Evolutionary conservation across 768 basidiomycete genomes (phyloP).

Genomic region (Kwoniella mangroviensis): DNA sequence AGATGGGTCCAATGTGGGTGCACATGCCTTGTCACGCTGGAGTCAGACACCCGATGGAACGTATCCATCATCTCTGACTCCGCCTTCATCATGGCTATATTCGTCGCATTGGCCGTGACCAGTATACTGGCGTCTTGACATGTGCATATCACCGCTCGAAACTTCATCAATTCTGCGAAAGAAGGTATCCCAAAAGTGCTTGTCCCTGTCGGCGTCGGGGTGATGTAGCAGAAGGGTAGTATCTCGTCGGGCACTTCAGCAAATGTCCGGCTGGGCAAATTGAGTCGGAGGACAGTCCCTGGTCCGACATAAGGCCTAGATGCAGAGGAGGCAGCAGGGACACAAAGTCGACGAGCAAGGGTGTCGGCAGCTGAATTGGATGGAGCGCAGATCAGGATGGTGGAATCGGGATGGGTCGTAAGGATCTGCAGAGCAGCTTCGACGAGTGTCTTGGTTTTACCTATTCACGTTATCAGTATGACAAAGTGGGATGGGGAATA

Average conservation of each 20-base stretch:
- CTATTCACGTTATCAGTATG: conserved; percentile 17
- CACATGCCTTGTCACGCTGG: background rate
- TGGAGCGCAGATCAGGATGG: conserved; percentile 55
- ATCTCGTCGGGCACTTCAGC: conserved; percentile 52
- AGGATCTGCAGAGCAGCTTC: conserved; percentile 56
- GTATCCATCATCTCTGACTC: conserved; percentile 22
- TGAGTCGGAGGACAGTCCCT: conserved; percentile 52
- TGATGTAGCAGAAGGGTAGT: conserved; percentile 21
- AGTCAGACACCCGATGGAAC: conserved; percentile 31
- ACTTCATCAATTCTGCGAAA: conserved; percentile 42
- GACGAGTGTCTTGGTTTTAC: conserved; percentile 53
- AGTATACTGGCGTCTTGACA: conserved; percentile 54
- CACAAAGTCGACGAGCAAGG: conserved; percentile 48
- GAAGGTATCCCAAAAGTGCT: conserved; percentile 45
- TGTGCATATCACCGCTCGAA: conserved; percentile 52
- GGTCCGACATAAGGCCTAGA: background rate
- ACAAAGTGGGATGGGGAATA: background rate
- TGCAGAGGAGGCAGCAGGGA: conserved; percentile 24
- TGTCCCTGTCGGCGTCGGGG: conserved; percentile 16
- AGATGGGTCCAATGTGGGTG: conserved; percentile 57
- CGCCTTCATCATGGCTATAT: conserved; percentile 46
- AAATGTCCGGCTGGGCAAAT: conserved; percentile 54
- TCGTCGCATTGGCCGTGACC: conserved; percentile 41
- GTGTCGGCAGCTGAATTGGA: conserved; percentile 58
- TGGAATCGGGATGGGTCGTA: conserved; percentile 35